Percentiles rank a stretch among this genome's conserved stretches.
Evolutionary conservation across 2,329 filamentous ascomycete genomes (phyloP).

Genomic region (Mycocentrospora acerina): DNA sequence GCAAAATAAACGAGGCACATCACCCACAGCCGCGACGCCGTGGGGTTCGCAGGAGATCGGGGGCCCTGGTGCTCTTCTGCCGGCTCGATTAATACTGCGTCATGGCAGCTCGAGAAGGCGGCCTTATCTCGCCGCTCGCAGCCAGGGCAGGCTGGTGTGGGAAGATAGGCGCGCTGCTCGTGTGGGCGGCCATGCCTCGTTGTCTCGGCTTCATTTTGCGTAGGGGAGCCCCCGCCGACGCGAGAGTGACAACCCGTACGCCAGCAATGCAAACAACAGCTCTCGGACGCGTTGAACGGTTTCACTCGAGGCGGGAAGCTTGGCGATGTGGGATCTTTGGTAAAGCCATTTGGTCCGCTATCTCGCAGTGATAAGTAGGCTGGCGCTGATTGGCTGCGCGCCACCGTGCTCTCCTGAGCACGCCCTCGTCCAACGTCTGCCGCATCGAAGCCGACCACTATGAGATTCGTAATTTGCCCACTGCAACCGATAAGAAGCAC

Average conservation of each 20-base stretch:
- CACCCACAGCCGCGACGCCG: slow-evolving; percentile 36
- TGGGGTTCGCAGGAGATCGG: slow-evolving; percentile 40
- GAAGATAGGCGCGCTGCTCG: slow-evolving; percentile 15
- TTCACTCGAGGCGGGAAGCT: slow-evolving; percentile 28
- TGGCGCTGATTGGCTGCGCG: slow-evolving; percentile 9
- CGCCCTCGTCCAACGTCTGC: too few species aligned
- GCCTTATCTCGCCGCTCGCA: slow-evolving; percentile 29
- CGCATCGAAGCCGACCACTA: too few species aligned
- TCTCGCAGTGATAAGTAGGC: slow-evolving; percentile 17
- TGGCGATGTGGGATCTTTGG: slow-evolving; percentile 26
- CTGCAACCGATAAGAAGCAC: background rate
- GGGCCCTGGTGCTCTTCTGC: slow-evolving; percentile 37
- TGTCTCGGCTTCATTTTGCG: background rate
- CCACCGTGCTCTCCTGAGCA: background rate
- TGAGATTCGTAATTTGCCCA: too few species aligned
- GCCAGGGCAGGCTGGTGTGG: slow-evolving; percentile 4
- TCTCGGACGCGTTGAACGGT: slow-evolving; percentile 14
- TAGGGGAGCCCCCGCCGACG: slow-evolving; percentile 13
- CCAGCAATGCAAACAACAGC: slow-evolving; percentile 7
- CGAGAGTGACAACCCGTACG: slow-evolving; percentile 6
- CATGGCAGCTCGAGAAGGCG: slow-evolving; percentile 25
- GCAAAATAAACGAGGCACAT: slow-evolving; percentile 40
- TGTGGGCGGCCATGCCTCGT: slow-evolving; percentile 16
- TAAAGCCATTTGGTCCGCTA: slow-evolving; percentile 15
- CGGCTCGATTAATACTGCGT: slow-evolving; percentile 28